Percentiles rank a stretch among this genome's conserved stretches.
Conservation (phyloP, 257 asterid species). For the Cruciata laevipes region DNA sequence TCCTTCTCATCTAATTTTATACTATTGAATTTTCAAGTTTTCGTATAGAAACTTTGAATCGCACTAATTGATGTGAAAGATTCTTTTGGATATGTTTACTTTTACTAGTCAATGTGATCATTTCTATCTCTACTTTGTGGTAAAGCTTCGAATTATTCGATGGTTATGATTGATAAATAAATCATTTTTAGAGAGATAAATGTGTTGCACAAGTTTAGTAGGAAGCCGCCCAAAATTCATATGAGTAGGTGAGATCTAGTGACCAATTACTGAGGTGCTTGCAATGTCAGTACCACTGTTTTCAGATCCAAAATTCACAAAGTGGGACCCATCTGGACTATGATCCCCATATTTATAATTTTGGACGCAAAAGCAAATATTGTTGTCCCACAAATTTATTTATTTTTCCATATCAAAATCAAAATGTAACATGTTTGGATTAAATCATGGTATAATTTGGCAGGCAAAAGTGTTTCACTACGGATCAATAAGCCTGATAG, state of each 20-base stretch:
- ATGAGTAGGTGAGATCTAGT: not conserved
- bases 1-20: too few relatives aligned
- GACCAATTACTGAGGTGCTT: not conserved
- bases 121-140: too few relatives aligned
- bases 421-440: too few relatives aligned
- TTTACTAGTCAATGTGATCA: too few relatives aligned
- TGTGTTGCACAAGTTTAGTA: not conserved
- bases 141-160: too few relatives aligned
- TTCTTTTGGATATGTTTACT: not conserved
- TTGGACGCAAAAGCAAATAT: not conserved
- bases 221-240: not conserved
- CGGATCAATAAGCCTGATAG: slow-evolving; percentile 91
- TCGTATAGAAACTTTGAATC: not conserved
- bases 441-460: not conserved
- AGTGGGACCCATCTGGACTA: not conserved
- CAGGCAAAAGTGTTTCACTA: slow-evolving; percentile 92
- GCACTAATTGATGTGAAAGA: not conserved
- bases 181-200: not conserved
- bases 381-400: too few relatives aligned
- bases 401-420: too few relatives aligned
- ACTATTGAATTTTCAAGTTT: too few relatives aligned
- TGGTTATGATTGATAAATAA: too few relatives aligned
- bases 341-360: too few relatives aligned
- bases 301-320: not conserved
- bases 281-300: not conserved